A percentile compares a stretch with the other conserved stretches of the same genome.
Evolutionary conservation across 2,329 filamentous ascomycete species (phyloP).

Genomic region (Colletotrichum zoysiae): DNA sequence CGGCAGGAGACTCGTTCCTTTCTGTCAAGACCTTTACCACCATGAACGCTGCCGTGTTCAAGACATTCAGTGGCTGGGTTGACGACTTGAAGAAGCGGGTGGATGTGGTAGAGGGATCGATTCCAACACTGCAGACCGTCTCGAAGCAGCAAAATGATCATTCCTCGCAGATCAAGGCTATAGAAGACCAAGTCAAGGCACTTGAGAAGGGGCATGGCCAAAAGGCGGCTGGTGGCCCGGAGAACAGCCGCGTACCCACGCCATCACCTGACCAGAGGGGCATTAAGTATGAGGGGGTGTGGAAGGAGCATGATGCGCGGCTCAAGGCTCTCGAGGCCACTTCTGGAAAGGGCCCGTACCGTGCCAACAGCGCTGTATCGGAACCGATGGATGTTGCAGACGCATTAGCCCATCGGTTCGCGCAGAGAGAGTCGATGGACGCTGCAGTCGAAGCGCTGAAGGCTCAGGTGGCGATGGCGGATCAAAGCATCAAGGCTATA

Average conservation of each 20-base stretch:
- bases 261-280: neutral
- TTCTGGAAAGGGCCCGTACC: neutral
- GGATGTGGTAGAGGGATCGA: conserved; percentile 11
- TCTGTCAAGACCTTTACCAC: neutral
- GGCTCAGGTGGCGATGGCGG: conserved; percentile 24
- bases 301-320: conserved; percentile 20
- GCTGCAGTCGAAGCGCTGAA: conserved; percentile 13
- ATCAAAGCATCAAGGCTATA: conserved; percentile 30
- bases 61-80: conserved; percentile 12
- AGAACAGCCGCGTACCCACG: neutral
- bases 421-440: neutral
- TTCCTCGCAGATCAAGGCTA: neutral
- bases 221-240: neutral
- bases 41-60: conserved; percentile 11
- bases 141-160: neutral
- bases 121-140: neutral
- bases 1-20: conserved; percentile 21
- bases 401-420: neutral
- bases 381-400: neutral
- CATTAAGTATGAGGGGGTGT: conserved; percentile 1
- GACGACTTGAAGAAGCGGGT: conserved; percentile 12
- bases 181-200: neutral
- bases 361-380: no score
- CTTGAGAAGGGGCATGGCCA: conserved; percentile 5
- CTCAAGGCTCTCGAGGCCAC: conserved; percentile 18